phyloP scores from a whole-genome alignment of 2,329 filamentous ascomycete species.

The Blumeria graminis region DNA sequence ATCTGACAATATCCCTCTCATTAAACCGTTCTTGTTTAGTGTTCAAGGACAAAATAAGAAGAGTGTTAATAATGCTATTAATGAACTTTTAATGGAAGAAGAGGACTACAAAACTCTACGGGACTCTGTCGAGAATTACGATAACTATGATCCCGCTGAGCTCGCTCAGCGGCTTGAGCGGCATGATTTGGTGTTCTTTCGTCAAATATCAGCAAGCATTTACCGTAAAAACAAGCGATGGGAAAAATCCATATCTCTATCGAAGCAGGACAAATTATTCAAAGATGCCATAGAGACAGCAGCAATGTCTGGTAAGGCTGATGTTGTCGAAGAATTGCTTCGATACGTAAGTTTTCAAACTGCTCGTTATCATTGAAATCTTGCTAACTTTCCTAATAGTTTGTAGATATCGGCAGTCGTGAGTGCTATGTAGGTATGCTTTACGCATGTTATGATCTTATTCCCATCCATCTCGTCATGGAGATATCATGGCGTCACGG shows the following conservation, averaged over 20 bases:
- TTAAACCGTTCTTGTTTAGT: constrained; percentile 95
- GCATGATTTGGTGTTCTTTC: constrained; percentile 97
- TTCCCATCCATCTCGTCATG: constrained; percentile 75
- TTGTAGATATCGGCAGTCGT: constrained; percentile 94
- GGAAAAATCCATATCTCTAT: constrained; percentile 95
- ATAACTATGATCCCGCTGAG: constrained; percentile 93
- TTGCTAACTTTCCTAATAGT: constrained; percentile 29
- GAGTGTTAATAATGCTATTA: constrained; percentile 92
- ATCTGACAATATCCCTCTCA: constrained; percentile 90
- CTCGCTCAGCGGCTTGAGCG: constrained; percentile 83
- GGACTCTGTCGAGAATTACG: constrained; percentile 94
- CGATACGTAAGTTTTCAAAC: constrained; percentile 58
- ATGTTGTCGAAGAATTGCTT: constrained; percentile 85
- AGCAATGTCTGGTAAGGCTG: constrained; percentile 69
- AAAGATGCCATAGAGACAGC: constrained; percentile 98
- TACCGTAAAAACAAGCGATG: constrained; percentile 99
- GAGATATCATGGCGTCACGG: constrained; percentile 95
- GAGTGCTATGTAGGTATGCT: constrained; percentile 99
- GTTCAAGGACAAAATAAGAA: constrained; percentile 97
- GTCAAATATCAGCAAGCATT: constrained; percentile 91
- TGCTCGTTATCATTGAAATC: not conserved
- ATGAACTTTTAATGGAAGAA: constrained; percentile 91
- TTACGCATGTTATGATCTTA: constrained; percentile 93
- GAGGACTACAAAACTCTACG: constrained; percentile 97
- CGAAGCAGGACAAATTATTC: constrained; percentile 98